Conservation (phyloP, 305 asterid species). For the Rubia tinctorum region DNA sequence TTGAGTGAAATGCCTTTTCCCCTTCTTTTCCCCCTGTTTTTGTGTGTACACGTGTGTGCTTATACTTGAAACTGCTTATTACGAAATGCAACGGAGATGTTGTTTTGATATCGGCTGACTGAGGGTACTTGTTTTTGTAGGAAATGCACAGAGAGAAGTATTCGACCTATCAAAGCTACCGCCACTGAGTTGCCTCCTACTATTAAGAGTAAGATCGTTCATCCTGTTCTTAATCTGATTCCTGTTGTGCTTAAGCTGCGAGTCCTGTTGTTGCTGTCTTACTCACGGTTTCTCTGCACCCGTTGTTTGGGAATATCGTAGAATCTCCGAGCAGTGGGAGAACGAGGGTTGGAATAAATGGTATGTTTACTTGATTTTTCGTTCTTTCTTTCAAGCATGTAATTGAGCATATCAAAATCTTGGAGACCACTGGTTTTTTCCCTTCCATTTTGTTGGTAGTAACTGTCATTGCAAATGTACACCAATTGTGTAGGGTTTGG, state of each 20-base stretch:
- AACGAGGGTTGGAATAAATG: conserved; percentile 88
- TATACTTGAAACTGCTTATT: background rate
- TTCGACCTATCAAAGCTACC: conserved; percentile 72
- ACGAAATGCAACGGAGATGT: background rate
- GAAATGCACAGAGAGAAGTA: conserved; percentile 30
- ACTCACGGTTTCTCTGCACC: conserved; percentile 5
- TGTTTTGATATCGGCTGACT: background rate
- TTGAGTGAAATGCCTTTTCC: conserved; percentile 35
- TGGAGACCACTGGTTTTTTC: background rate
- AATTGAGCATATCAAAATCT: background rate
- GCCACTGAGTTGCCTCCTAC: conserved; percentile 83
- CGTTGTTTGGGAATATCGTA: conserved; percentile 27
- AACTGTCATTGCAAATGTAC: background rate
- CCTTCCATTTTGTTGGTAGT: background rate
- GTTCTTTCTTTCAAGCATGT: background rate
- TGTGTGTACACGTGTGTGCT: too few relatives aligned
- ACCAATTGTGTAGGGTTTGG: conserved; percentile 66
- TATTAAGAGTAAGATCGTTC: conserved; percentile 47
- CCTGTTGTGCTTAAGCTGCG: conserved; percentile 14
- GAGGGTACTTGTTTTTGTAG: conserved; percentile 25
- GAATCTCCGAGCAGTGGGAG: conserved; percentile 65
- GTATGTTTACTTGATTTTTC: conserved; percentile 35
- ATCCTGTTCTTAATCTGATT: conserved; percentile 4
- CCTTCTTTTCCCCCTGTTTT: background rate
- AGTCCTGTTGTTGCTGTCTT: conserved; percentile 23